Conservation (phyloP, 768 basidiomycete genomes). For the Clathrus columnatus region DNA sequence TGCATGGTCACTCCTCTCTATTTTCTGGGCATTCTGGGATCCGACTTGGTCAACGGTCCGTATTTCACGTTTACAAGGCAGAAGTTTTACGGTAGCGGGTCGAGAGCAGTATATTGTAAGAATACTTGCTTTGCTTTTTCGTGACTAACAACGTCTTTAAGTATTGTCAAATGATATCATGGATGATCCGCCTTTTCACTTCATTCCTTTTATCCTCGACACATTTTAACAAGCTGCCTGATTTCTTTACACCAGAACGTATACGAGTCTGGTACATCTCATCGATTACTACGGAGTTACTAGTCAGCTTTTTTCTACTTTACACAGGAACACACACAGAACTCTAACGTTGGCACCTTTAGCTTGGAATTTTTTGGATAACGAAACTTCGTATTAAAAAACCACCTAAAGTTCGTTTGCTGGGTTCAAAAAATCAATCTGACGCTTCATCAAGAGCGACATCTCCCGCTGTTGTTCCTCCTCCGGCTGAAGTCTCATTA, state of each 20-base stretch:
- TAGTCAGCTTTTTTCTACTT: too few relatives aligned
- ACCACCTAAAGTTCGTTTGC: slow-evolving; percentile 24
- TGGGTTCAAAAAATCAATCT: too few relatives aligned
- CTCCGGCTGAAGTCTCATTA: slow-evolving; percentile 58
- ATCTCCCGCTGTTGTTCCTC: slow-evolving; percentile 13
- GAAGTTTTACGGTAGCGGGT: slow-evolving; percentile 59
- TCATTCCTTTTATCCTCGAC: slow-evolving; percentile 8
- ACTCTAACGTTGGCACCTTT: too few relatives aligned
- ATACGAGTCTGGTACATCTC: background rate
- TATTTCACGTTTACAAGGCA: slow-evolving; percentile 58
- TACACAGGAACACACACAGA: too few relatives aligned
- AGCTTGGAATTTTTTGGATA: slow-evolving; percentile 48
- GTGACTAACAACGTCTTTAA: background rate
- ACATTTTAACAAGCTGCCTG: background rate
- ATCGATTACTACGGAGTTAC: background rate
- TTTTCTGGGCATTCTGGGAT: slow-evolving; percentile 81
- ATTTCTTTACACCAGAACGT: background rate
- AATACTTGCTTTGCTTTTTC: slow-evolving; percentile 1
- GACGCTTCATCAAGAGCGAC: slow-evolving; percentile 18
- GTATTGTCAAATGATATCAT: slow-evolving; percentile 41
- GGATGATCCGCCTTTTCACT: slow-evolving; percentile 48
- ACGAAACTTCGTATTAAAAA: slow-evolving; percentile 27
- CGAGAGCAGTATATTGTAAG: slow-evolving; percentile 57
- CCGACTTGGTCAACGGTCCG: slow-evolving; percentile 62
- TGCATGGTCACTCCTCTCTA: slow-evolving; percentile 42